Evolutionary conservation across 345 rosid genomes (phyloP), one percentile per base, ranked within the genome.

Genomic region (Lepidium aucheri): DNA sequence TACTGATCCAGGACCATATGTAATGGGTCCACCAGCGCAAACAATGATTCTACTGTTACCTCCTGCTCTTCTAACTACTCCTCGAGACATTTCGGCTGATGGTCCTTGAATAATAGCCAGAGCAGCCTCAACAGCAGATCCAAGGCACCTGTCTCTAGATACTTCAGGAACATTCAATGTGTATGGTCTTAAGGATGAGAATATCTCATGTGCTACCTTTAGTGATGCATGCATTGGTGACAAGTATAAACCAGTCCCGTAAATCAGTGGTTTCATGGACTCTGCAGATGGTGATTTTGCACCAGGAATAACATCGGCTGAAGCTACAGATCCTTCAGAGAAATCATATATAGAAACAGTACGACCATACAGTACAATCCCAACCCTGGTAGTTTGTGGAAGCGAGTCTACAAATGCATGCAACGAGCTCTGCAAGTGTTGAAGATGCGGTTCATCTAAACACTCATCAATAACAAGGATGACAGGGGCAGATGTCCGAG

Each of bases 231-330:
- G 96, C 93, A 95, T 85, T 1, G 97, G 88, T 17, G 99, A 80
- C 77, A 91, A 74, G 82, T 91, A 91, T 49, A 95, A 78, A n/a
- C 99, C 95, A 9, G 93, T 87, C 68, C 98, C 98, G 49, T 87
- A 95, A 36, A 95, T 81, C 83, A 95, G 79, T 45, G 87, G 78
- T 74, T 86, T 90, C 87, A 95, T 78, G 53, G 89, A 75, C 60
- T 89, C 99, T 64, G 77, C 78, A 36, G 79, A 73, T 4, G 94
- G 96, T 45, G 91, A 84, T 79, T 81, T 82, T 43, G 83, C 95
- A 69, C 99, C 97, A 62, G 94, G 86, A 73, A 95, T 89, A 70
- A 89, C 99, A 78, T 95, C 97, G 8, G 99, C 95, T 20, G 97
- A 91, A 74, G 99, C 99, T 43, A 89, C 72, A 12, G 87, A 86